phyloP scores from a whole-genome alignment of 441 rosid species.

The Raphanus hybrid region DNA sequence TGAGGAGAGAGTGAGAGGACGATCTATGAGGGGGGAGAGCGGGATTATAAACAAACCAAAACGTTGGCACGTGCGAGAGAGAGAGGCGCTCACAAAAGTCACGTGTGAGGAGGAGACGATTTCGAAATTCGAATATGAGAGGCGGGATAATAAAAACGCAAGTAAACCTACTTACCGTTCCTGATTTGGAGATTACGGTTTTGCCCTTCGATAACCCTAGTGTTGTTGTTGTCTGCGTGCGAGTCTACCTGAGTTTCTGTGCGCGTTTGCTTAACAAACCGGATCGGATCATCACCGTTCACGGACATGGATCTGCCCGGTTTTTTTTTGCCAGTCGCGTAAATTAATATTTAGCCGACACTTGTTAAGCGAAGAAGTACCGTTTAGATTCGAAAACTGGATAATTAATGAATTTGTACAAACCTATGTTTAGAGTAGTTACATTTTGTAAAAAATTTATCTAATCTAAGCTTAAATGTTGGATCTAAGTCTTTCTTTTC shows the following conservation, averaged over 20 bases:
- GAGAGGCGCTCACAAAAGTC: too few species aligned
- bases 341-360: not conserved
- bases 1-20: too few species aligned
- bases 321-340: not conserved
- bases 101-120: too few species aligned
- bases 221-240: not conserved
- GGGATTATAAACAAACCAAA: too few species aligned
- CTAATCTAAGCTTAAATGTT: not conserved
- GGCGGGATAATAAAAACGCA: too few species aligned
- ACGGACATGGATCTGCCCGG: constrained; percentile 2
- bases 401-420: not conserved
- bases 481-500: not conserved
- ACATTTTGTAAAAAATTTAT: not conserved
- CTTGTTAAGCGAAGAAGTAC: not conserved
- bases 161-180: not conserved
- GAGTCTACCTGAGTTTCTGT: not conserved
- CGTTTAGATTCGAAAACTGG: not conserved
- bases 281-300: not conserved
- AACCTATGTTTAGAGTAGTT: not conserved
- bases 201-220: constrained; percentile 23
- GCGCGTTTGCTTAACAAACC: not conserved
- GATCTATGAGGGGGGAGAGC: too few species aligned
- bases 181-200: not conserved
- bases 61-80: too few species aligned
- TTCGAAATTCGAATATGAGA: too few species aligned